Evolutionary conservation across 331 rosid genomes (phyloP), one percentile per base, ranked within the genome.

Genomic region (Spiraea crenata): DNA sequence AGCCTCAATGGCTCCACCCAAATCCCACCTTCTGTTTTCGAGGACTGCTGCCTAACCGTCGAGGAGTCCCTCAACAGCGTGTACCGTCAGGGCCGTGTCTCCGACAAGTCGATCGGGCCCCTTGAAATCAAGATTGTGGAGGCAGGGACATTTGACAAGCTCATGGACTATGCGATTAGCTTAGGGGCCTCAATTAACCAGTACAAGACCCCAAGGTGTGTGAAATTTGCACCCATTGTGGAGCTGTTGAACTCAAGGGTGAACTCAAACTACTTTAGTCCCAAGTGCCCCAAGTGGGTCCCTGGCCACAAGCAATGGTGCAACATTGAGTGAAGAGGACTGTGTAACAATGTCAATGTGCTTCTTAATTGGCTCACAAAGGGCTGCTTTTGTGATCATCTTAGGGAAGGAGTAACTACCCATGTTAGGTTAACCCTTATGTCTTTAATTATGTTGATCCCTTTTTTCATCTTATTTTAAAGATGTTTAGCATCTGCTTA

Each of bases 151-250:
- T 93, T 93, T 71, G 98, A 93, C 60, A 87, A 89, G 74, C 92
- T 93, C 55, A 93, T 93, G 98, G 98, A 93, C 34, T 89, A 80
- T 82, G 96, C 97, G 1, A 90, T 93, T 42, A 87, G 88, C 82
- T 63, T 82, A 46, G 98, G 98, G 11, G 96, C 91, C 11, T 93
- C 98, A 1, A 93, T 93, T 2, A 93, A 90, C 47, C 98, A 93
- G 77, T 93, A 93, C 70, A 93, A 93, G 77, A 78, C 98, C 2
- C 97, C 98, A 5, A 88, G 98, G 71, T 93, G 98, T 65, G 98
- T 93, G 7, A 93, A 93, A 41, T 84, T 75, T 80, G 91, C 79
- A 31, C 96, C 98, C 71, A 73, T 93, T 46, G 80, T 93, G 65
- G 89, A 87, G 74, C 85, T 93, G 49, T 63, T 93, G 87, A 86